Evolutionary conservation across 179 eudicot genomes (phyloP).

Genomic region (Camellia oleifera): DNA sequence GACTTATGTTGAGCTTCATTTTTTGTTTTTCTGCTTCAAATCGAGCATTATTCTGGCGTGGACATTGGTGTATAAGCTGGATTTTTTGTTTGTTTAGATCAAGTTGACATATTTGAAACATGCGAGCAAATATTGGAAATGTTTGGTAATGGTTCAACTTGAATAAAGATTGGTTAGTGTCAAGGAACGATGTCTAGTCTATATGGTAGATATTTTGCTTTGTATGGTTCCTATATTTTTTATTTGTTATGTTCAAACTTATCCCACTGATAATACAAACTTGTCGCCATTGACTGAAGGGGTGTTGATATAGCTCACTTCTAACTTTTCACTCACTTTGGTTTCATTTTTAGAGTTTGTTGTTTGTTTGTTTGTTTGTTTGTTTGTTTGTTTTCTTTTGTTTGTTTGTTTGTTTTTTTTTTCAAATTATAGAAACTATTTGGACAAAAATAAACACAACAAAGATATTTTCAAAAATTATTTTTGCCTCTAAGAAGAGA

Average conservation of each 20-base stretch:
- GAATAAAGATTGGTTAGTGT: not conserved
- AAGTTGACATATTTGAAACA: not conserved
- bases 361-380: too few species aligned
- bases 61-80: not conserved
- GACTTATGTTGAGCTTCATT: not conserved
- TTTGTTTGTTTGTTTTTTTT: too few species aligned
- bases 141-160: not conserved
- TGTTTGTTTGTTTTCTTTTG: too few species aligned
- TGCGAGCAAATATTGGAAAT: not conserved
- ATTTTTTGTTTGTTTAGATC: not conserved
- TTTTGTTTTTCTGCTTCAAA: conserved; percentile 9
- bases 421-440: too few species aligned
- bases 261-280: too few species aligned
- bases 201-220: not conserved
- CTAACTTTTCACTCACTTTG: too few species aligned
- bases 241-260: not conserved
- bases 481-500: too few species aligned
- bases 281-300: not conserved
- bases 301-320: not conserved
- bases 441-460: too few species aligned
- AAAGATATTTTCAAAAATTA: too few species aligned
- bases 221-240: not conserved
- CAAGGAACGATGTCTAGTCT: not conserved
- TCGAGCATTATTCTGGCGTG: not conserved
- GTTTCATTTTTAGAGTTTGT: too few species aligned